A percentile compares a stretch with the other conserved stretches of the same genome.
phyloP scores from a whole-genome alignment of 2,329 filamentous ascomycete species.

The Xylaria sp. region DNA sequence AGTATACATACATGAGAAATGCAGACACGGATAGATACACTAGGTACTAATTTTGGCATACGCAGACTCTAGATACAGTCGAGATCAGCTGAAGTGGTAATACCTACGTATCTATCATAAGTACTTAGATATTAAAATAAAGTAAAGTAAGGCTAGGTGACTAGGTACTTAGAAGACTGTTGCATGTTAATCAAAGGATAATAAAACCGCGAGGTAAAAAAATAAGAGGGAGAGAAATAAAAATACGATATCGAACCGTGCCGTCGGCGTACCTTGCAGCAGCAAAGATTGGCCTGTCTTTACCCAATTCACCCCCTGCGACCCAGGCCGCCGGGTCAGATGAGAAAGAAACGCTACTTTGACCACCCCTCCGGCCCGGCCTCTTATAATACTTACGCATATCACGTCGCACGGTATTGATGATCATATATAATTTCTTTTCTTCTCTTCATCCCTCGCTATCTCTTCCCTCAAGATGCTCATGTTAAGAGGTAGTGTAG shows the following conservation, averaged over 20 bases:
- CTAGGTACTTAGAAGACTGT: not conserved
- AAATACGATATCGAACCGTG: constrained; percentile 9
- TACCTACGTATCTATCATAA: not conserved
- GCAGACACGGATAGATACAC: not conserved
- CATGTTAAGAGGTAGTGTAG: not conserved
- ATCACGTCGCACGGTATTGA: not conserved
- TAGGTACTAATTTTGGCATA: not conserved
- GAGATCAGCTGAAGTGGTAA: not conserved
- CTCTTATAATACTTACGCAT: not conserved
- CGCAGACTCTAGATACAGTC: not conserved
- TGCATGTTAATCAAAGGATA: constrained; percentile 11
- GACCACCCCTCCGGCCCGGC: not conserved
- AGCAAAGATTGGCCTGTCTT: not conserved
- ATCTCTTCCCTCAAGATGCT: not conserved
- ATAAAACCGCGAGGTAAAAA: not conserved
- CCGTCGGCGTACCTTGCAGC: constrained; percentile 34
- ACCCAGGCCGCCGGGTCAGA: constrained; percentile 26
- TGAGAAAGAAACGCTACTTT: constrained; percentile 1
- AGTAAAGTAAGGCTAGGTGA: not conserved
- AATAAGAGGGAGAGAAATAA: not conserved
- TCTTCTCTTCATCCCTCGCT: not conserved
- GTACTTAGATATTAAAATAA: not conserved
- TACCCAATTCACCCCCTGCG: constrained; percentile 3
- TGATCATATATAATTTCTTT: not conserved
- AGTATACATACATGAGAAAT: not conserved